Evolutionary conservation across 441 rosid species (phyloP), one percentile per base, ranked within the genome.

Genomic region (Corymbia calophylla): DNA sequence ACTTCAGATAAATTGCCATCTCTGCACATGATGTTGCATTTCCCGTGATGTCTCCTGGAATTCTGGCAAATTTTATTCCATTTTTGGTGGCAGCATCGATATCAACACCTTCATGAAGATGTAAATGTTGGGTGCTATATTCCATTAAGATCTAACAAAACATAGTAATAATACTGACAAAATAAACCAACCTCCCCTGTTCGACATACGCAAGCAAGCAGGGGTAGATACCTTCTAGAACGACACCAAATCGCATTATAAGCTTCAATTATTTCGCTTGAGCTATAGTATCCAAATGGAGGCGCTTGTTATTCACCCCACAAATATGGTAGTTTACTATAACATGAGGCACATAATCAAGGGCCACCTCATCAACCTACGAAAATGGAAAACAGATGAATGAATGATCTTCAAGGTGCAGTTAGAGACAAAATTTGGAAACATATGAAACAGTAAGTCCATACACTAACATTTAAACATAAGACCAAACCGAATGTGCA

Each of bases 21-120:
- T 96, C 99, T 32, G 99, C 96, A 89, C 98, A 97, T 77, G 98
- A 95, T 60, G 93, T 94, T 7, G 99, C 98, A 93, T 97, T 97
- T 91, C 98, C 99, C n/a, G 93, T 95, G 47, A 90, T 87, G 56
- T 91, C 95, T 89, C 96, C 92, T 6, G 98, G 96, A 90, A 97
- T 97, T 89, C 97, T 94, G 58, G 97, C 99, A 19, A 97, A 97
- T 93, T 94, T 95, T 87, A 35, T 95, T 87, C 99, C 97, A 87
- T 86, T 86, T 62, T 91, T 94, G 39, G 97, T 95, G 90, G 98
- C 99, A 92, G 98, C 95, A 88, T 94, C 95, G 90, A 96, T 90
- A 90, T 97, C 97, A 90, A 97, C 94, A 89, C 99, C 99, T 97
- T 92, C 91, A 92, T 44, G 82, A 31, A 70, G 25, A 87, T 54